phyloP scores from a whole-genome alignment of 2,329 filamentous ascomycete genomes.

The Knufia petricola region DNA sequence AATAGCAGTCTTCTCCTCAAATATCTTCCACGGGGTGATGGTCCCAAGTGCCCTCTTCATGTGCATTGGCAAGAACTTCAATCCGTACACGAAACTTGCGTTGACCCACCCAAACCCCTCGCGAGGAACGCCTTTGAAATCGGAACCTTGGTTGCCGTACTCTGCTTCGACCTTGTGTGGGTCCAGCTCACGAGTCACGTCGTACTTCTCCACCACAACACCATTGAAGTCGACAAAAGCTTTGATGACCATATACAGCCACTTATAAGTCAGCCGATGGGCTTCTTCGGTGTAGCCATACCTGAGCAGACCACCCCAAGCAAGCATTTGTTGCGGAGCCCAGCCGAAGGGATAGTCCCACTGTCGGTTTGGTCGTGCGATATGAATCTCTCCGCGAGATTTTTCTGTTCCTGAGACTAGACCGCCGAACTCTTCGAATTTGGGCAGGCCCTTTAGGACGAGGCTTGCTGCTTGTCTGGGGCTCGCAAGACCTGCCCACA shows the following conservation, averaged over 20 bases:
- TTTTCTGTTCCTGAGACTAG: conserved; percentile 82
- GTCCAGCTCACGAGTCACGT: conserved; percentile 81
- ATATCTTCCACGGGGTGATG: conserved; percentile 76
- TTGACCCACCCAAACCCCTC: conserved; percentile 99
- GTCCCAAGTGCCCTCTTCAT: conserved; percentile 82
- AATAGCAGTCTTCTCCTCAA: conserved; percentile 53
- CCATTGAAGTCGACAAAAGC: conserved; percentile 98
- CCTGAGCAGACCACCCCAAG: conserved; percentile 83
- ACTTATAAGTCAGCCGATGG: conserved; percentile 84
- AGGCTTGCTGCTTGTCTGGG: conserved; percentile 78
- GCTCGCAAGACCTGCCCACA: conserved; percentile 86
- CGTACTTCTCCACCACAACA: conserved; percentile 97
- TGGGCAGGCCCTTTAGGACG: conserved; percentile 70
- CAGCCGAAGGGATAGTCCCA: conserved; percentile 99
- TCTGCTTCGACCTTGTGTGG: conserved; percentile 92
- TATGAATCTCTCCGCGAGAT: conserved; percentile 68
- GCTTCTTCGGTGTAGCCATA: conserved; percentile 90
- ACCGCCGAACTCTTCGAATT: conserved; percentile 80
- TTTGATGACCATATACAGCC: conserved; percentile 97
- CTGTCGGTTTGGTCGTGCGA: conserved; percentile 84
- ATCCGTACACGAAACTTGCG: conserved; percentile 88
- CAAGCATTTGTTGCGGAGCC: conserved; percentile 97
- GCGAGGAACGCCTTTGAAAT: conserved; percentile 90
- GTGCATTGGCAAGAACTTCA: conserved; percentile 79
- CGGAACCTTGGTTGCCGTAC: conserved; percentile 91